Conservation (phyloP, 805 yeast genomes). For the Candida andamanensis region DNA sequence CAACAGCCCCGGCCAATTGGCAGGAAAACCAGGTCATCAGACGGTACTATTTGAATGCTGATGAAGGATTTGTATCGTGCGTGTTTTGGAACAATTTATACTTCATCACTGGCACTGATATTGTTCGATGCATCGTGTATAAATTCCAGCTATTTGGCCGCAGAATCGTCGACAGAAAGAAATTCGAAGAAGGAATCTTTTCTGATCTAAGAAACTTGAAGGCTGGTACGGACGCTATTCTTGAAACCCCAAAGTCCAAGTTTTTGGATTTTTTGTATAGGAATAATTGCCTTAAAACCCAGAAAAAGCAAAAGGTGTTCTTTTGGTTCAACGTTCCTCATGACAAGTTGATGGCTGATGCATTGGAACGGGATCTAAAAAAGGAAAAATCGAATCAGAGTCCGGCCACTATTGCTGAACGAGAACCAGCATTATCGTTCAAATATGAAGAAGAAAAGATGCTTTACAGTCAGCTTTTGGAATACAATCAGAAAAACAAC, state of each 20-base stretch:
- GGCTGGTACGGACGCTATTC: constrained; percentile 78
- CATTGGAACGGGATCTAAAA: constrained; percentile 85
- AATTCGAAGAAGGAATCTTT: constrained; percentile 94
- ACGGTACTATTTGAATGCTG: constrained; percentile 77
- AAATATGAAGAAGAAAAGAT: constrained; percentile 50
- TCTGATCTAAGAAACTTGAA: constrained; percentile 84
- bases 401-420: constrained; percentile 66
- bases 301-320: constrained; percentile 94
- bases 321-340: constrained; percentile 97
- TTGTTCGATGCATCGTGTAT: constrained; percentile 85
- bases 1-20: constrained; percentile 95
- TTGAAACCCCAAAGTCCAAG: constrained; percentile 82
- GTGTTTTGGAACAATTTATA: constrained; percentile 87
- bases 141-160: constrained; percentile 89
- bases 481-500: constrained; percentile 7
- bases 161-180: constrained; percentile 75
- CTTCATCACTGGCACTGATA: constrained; percentile 93
- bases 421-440: constrained; percentile 80
- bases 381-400: constrained; percentile 58
- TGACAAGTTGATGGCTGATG: constrained; percentile 87
- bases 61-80: constrained; percentile 89
- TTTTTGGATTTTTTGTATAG: constrained; percentile 80
- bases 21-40: constrained; percentile 81
- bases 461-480: constrained; percentile 49
- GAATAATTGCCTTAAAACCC: constrained; percentile 85